These are phyloP conservation scores for Diaporthe nobilis DNA, from an alignment of 2,329 filamentous ascomycete species.

Conservation along the genomic window DNA sequence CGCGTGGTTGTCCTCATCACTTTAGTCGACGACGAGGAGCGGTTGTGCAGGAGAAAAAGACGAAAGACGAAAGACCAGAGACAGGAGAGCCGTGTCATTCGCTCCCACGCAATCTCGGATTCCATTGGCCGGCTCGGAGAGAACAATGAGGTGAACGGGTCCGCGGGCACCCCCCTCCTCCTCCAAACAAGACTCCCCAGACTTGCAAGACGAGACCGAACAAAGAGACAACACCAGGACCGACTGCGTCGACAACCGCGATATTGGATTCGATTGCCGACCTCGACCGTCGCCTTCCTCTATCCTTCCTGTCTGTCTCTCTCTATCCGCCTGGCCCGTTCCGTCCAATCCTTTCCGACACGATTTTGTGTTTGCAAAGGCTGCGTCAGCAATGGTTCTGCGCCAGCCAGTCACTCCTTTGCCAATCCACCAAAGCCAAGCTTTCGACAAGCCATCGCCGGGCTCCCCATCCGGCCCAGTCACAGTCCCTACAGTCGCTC, in stretches of 20 bases:
- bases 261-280: conserved; percentile 24
- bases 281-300: not conserved
- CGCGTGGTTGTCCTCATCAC: conserved; percentile 43
- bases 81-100: not conserved
- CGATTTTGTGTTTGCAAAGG: conserved; percentile 27
- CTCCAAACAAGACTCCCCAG: conserved; percentile 18
- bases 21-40: conserved; percentile 39
- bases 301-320: not conserved
- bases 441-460: conserved; percentile 38
- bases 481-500: conserved; percentile 15
- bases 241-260: conserved; percentile 13
- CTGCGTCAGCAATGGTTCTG: conserved; percentile 42
- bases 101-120: conserved; percentile 8
- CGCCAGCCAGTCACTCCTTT: conserved; percentile 41
- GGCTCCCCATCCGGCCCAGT: conserved; percentile 2
- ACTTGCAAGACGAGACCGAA: conserved; percentile 33
- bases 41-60: conserved; percentile 35
- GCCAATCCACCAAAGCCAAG: conserved; percentile 34
- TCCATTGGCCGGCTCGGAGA: conserved; percentile 31
- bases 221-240: conserved; percentile 16
- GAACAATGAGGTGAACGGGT: conserved; percentile 38
- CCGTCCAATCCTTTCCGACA: conserved; percentile 36
- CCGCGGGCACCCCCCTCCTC: conserved; percentile 35
- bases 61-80: conserved; percentile 10
- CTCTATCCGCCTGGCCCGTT: conserved; percentile 6